phyloP scores from a whole-genome alignment of 2,329 filamentous ascomycete genomes.

The Talaromyces piceae region DNA sequence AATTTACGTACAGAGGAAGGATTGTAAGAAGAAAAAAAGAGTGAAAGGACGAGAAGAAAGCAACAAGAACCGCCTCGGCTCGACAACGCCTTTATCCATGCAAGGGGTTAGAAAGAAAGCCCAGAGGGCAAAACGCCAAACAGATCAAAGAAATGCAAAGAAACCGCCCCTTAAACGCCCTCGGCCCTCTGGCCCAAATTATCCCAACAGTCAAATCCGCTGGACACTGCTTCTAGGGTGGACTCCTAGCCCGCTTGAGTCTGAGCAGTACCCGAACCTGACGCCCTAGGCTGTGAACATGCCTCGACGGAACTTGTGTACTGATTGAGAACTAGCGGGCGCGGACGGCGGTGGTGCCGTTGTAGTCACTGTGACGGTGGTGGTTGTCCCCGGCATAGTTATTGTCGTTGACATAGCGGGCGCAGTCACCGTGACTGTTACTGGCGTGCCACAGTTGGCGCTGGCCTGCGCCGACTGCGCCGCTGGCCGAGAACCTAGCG shows the following conservation, averaged over 20 bases:
- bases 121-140: too few species aligned
- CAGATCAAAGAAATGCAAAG: neutral
- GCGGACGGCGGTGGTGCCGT: neutral
- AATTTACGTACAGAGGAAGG: neutral
- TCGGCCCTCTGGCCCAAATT: too few species aligned
- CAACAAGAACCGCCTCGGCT: too few species aligned
- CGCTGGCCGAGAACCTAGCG: neutral
- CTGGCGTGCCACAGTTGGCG: neutral
- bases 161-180: neutral
- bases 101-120: neutral
- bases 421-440: neutral
- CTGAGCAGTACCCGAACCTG: neutral
- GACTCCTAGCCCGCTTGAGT: neutral
- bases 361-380: constrained; percentile 1
- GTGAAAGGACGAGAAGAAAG: neutral
- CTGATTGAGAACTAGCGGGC: neutral
- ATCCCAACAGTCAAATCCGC: neutral
- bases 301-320: neutral
- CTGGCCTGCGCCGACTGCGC: neutral
- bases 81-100: neutral
- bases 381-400: neutral
- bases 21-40: too few species aligned
- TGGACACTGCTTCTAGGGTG: neutral
- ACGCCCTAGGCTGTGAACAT: neutral
- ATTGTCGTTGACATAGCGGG: neutral